Conservation (phyloP, 805 yeast genomes). For the Candida sonorensis region DNA sequence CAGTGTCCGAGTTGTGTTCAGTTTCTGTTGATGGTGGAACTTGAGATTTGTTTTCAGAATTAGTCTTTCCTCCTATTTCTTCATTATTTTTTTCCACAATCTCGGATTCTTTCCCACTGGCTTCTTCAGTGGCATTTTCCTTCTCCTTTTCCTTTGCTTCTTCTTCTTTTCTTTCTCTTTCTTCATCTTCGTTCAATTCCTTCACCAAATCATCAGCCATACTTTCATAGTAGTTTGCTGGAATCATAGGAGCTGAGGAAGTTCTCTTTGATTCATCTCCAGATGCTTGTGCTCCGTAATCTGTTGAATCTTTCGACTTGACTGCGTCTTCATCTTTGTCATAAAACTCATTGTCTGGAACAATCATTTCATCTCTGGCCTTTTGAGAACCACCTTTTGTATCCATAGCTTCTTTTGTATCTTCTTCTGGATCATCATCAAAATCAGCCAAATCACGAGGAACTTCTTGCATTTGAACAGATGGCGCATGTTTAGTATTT, state of each 20-base stretch:
- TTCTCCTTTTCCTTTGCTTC: too few relatives aligned
- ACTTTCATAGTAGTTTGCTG: conserved; percentile 18
- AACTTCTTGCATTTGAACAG: conserved; percentile 85
- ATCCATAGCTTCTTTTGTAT: conserved; percentile 69
- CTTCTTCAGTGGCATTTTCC: too few relatives aligned
- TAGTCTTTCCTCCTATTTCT: neutral
- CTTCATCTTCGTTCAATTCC: conserved; percentile 17
- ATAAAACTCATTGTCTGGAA: conserved; percentile 72
- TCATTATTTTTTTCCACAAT: neutral
- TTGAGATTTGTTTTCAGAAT: neutral
- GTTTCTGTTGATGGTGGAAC: neutral
- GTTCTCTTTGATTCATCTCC: neutral
- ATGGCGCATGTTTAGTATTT: conserved; percentile 93
- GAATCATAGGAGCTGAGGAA: conserved; percentile 10
- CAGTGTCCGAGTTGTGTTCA: neutral
- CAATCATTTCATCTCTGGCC: conserved; percentile 70
- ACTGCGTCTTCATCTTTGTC: conserved; percentile 49
- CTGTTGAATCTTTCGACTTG: conserved; percentile 16
- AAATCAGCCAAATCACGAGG: conserved; percentile 85
- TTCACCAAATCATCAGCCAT: conserved; percentile 25
- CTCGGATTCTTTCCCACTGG: neutral
- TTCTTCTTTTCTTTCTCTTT: conserved; percentile 2
- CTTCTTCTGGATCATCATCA: conserved; percentile 79
- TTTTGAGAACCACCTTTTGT: conserved; percentile 87
- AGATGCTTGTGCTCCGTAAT: conserved; percentile 12